Conservation (phyloP, 1,284 basidiomycete species). For the Apiotrichum gamsii region DNA sequence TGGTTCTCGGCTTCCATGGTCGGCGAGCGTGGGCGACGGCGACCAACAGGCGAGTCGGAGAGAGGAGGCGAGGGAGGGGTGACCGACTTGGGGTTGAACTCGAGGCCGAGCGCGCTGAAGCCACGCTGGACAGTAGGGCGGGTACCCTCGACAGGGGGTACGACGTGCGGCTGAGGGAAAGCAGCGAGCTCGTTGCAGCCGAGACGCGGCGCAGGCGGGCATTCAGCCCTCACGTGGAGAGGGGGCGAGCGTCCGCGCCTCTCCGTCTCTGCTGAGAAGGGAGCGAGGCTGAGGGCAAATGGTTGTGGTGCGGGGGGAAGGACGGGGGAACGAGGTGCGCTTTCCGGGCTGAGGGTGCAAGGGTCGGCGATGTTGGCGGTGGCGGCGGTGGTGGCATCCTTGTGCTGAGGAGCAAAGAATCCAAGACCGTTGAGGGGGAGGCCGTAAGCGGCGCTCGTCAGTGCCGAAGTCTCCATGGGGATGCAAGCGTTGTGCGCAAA, state of each 20-base stretch:
- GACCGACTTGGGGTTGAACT: background rate
- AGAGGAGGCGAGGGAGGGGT: background rate
- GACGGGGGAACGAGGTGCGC: background rate
- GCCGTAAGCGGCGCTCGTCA: background rate
- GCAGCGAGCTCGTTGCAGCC: background rate
- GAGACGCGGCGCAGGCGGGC: background rate
- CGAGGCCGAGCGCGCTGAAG: conserved; percentile 16
- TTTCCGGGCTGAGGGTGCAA: background rate
- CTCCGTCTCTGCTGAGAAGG: background rate
- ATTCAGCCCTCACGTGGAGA: background rate
- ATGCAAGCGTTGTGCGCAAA: no score
- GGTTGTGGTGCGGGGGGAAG: background rate
- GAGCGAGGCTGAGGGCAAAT: background rate
- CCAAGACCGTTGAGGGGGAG: background rate
- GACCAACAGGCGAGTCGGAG: background rate
- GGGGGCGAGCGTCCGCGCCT: background rate
- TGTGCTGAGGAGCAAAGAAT: background rate
- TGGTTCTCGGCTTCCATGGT: background rate
- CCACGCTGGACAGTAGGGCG: conserved; percentile 3
- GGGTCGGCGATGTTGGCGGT: no score
- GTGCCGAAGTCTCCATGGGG: background rate
- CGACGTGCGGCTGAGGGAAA: background rate
- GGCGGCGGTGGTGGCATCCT: background rate
- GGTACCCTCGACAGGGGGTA: conserved; percentile 3
- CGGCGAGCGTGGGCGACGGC: background rate